phyloP scores from a whole-genome alignment of 352 stramenopile genomes.

The Globisporangium carolinianum region DNA sequence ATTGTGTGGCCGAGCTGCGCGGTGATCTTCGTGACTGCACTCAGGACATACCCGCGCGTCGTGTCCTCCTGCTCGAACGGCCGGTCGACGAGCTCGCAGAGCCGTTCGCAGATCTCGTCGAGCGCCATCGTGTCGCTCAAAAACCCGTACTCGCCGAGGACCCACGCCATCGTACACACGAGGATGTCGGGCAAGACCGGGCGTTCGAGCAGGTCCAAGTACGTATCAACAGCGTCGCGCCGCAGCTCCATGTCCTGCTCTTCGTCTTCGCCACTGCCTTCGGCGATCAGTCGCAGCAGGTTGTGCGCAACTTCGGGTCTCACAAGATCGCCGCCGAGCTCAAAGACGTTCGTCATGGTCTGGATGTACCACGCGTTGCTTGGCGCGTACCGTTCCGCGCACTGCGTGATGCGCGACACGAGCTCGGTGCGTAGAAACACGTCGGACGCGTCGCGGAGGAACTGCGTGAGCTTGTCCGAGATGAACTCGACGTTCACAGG shows the following conservation, averaged over 20 bases:
- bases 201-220: slow-evolving; percentile 93
- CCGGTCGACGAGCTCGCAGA: slow-evolving; percentile 91
- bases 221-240: slow-evolving; percentile 95
- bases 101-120: slow-evolving; percentile 91
- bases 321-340: slow-evolving; percentile 95
- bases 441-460: slow-evolving; percentile 93
- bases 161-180: slow-evolving; percentile 97
- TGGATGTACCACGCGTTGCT: slow-evolving; percentile 99
- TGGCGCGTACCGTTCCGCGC: slow-evolving; percentile 95
- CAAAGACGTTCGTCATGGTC: slow-evolving; percentile 97
- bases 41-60: slow-evolving; percentile 95
- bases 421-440: slow-evolving; percentile 97
- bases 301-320: slow-evolving; percentile 96
- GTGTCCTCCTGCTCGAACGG: slow-evolving; percentile 82
- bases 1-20: slow-evolving; percentile 91
- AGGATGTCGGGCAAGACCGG: slow-evolving; percentile 94
- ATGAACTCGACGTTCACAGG: slow-evolving; percentile 99
- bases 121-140: slow-evolving; percentile 91
- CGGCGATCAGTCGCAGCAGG: slow-evolving; percentile 96
- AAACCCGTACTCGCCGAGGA: slow-evolving; percentile 99
- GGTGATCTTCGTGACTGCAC: slow-evolving; percentile 97
- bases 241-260: slow-evolving; percentile 94
- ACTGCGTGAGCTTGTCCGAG: slow-evolving; percentile 96
- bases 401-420: slow-evolving; percentile 96
- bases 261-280: slow-evolving; percentile 96